Evolutionary conservation across 306 rosid species (phyloP).

Genomic region (Arachis hypogaea): DNA sequence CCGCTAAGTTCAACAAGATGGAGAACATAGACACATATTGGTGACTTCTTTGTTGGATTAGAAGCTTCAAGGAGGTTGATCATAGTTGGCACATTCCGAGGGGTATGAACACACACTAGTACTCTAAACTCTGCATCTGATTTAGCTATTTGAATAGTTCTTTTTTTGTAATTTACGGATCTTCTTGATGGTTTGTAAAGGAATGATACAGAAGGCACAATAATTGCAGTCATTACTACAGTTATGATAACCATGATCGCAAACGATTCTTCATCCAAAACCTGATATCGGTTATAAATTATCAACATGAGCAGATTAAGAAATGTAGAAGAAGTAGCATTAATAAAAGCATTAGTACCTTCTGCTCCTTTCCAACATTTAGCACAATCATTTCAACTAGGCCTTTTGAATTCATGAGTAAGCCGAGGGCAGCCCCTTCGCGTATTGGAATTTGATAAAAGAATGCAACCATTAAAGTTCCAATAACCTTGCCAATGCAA

Average conservation of each 20-base stretch:
- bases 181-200: conserved; percentile 71
- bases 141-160: conserved; percentile 66
- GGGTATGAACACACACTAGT: conserved; percentile 73
- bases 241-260: conserved; percentile 85
- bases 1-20: conserved; percentile 91
- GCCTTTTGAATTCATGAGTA: conserved; percentile 97
- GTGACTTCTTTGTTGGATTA: conserved; percentile 71
- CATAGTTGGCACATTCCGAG: conserved; percentile 85
- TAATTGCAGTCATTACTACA: conserved; percentile 61
- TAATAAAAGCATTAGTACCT: conserved; percentile 43
- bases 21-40: conserved; percentile 72
- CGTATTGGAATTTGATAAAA: conserved; percentile 65
- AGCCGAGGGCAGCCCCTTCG: conserved; percentile 77
- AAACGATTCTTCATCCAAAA: conserved; percentile 77
- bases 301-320: not conserved
- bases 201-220: conserved; percentile 64
- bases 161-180: conserved; percentile 57
- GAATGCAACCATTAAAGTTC: conserved; percentile 61
- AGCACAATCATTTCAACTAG: conserved; percentile 86
- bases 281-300: conserved; percentile 50
- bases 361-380: conserved; percentile 86
- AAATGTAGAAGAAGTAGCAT: not conserved
- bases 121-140: conserved; percentile 68
- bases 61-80: conserved; percentile 88
- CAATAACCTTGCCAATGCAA: conserved; percentile 70